Base-by-base conservation (phyloP, 2,329 filamentous ascomycete genomes). In the Diaporthe citriasiana region DNA sequence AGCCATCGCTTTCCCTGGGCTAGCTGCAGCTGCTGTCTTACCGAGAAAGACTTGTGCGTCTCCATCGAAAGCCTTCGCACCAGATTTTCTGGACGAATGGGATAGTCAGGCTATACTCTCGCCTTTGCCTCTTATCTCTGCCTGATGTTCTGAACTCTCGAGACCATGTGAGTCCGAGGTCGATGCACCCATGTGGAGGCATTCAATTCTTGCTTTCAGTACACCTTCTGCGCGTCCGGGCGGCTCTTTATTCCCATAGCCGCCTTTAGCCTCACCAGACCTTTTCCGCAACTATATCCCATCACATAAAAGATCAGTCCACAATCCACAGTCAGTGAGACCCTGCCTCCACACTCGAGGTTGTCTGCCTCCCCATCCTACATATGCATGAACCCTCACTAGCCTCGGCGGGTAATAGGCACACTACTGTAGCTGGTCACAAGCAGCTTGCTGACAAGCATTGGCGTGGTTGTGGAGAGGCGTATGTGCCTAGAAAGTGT, bases 321-420 rank as follows among this genome's bases (percentile, higher is more conserved):
- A 42, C 45, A 72, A 45, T 47, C 71, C 50, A 66, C 71, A 35
- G 13, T 40, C 42, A 69, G 42, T 51, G 70, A 55, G 73, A 72
- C 70, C 74, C 38, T 56, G 19, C 27, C 65, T 70, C n/a, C 27
- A 33, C 51, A 63, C 47, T 57, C 53, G 57, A 66, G 56, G 33
- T 42, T 45, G n/a, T 71, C 9, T 47, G 56, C 30, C 45, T 17
- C 53, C 53, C 45, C 59, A 33, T 51, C 47, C 76, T 75, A 66
- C 63, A 25, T 73, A 75, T 78, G 77, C 76, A 80, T 77, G 72
- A 71, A 74, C 74, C 76, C 74, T 73, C 35, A 56, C 70, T 78
- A 80, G 79, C 78, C 76, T 68, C 73, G 79, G 79, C 79, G 78
- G 78, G 78, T 81, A 80, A 77, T 77, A 72, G 76, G 53, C 57